Percentiles rank a stretch among this genome's conserved stretches.
These are phyloP conservation scores for Kluyveromyces lactis DNA, from an alignment of 805 yeast species.

Conservation along the genomic window DNA sequence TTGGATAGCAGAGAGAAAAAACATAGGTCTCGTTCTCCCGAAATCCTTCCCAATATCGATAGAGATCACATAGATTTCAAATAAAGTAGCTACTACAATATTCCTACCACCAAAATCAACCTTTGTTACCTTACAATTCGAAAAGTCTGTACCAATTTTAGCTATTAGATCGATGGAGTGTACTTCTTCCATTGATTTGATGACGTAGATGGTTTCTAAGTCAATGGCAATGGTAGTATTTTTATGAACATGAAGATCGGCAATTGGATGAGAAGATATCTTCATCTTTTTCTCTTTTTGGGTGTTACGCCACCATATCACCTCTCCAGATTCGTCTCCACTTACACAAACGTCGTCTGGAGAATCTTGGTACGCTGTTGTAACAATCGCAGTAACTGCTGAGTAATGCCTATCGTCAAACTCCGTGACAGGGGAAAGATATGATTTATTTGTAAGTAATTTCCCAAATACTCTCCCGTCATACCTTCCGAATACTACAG, in stretches of 20 bases:
- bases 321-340: slow-evolving; percentile 27
- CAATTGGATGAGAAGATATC: slow-evolving; percentile 17
- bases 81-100: slow-evolving; percentile 17
- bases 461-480: slow-evolving; percentile 30
- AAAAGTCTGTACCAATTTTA: slow-evolving; percentile 1
- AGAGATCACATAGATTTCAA: slow-evolving; percentile 16
- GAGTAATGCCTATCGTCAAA: slow-evolving; percentile 21
- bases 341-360: slow-evolving; percentile 24
- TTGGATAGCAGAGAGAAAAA: slow-evolving; percentile 12
- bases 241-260: slow-evolving; percentile 16
- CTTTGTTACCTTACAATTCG: slow-evolving; percentile 18
- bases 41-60: slow-evolving; percentile 18
- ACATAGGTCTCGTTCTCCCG: slow-evolving; percentile 15
- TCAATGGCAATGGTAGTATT: slow-evolving; percentile 21
- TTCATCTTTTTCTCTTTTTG: slow-evolving; percentile 12
- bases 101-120: slow-evolving; percentile 27
- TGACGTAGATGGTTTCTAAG: slow-evolving; percentile 16
- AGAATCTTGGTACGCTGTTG: slow-evolving; percentile 17
- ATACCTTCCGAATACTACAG: slow-evolving; percentile 30
- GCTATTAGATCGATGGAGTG: slow-evolving; percentile 13
- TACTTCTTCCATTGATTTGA: slow-evolving; percentile 17
- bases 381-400: slow-evolving; percentile 26
- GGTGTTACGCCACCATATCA: slow-evolving; percentile 29
- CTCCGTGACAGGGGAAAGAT: slow-evolving; percentile 27
- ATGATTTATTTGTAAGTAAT: slow-evolving; percentile 26